Evolutionary conservation across 2,329 filamentous ascomycete genomes (phyloP), one percentile per base, ranked within the genome.

Genomic region (Aspergillus sp.): DNA sequence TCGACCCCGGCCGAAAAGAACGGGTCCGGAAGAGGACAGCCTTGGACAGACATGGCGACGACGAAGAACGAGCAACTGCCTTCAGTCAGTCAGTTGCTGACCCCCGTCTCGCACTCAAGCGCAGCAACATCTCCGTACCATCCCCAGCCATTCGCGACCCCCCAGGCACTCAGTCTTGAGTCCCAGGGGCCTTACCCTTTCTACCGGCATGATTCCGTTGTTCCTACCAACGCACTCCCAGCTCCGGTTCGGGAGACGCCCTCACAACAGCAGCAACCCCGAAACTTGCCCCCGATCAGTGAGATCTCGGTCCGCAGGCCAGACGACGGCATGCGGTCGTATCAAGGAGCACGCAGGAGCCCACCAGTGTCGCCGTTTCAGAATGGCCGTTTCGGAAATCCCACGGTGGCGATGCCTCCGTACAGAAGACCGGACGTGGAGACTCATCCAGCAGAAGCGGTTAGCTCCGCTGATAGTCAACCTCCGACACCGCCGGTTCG

Each of bases 41-140:
- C 41, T 32, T 53, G 49, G 45, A 50, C 50, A 42, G 45, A 32
- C 46, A 44, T 52, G 43, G 42, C 19, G 19, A 19, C 19, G 32
- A 7, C 42, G 28, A 42, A 47, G 45, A 29, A 60, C 10, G 61
- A 65, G 43, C 62, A 63, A 44, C 57, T 71, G 7, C 68, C 68
- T 10, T 64, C 68, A 6, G 66, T 71, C 33, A 66, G 65, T 39
- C 65, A 69, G 47, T 52, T 71, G 39, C 54, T 71, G 43, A 68
- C 64, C 1, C 66, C 66, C 3, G 53, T 51, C 9, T 52, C 60
- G 10, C 56, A 54, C 33, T 53, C 60, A 7, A 19, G 19, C 2
- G 62, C 51, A 45, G 57, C 59, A 27, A 52, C 60, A 34, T 63
- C 64, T 35, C 55, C 61, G 4, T 62, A 59, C 47, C 45, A 52